Conservation (phyloP, 495 filamentous ascomycete genomes). For the Penicillium paradoxum region DNA sequence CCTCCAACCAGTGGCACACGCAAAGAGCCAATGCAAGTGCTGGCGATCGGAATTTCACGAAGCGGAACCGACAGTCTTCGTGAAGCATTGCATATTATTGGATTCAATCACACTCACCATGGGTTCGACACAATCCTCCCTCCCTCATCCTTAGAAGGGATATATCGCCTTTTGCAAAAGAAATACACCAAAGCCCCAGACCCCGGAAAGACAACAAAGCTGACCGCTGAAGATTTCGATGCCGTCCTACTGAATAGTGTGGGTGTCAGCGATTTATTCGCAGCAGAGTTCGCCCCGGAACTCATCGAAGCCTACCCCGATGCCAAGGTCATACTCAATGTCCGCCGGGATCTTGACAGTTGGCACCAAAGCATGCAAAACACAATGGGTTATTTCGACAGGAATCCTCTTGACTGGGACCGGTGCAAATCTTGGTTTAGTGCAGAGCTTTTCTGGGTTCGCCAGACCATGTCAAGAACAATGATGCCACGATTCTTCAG, state of each 20-base stretch:
- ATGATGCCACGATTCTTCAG: slow-evolving; percentile 14
- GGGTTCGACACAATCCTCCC: slow-evolving; percentile 23
- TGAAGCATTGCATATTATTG: slow-evolving; percentile 21
- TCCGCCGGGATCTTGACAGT: slow-evolving; percentile 37
- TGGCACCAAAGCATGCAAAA: slow-evolving; percentile 31
- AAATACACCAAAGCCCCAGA: slow-evolving; percentile 13
- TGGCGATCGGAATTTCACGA: slow-evolving; percentile 26
- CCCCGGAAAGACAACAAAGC: not conserved
- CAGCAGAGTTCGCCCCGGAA: slow-evolving; percentile 52
- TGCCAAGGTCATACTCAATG: slow-evolving; percentile 53
- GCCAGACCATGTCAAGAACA: slow-evolving; percentile 8
- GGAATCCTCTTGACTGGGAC: slow-evolving; percentile 8
- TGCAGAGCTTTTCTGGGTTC: slow-evolving; percentile 16
- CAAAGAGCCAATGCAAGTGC: slow-evolving; percentile 21
- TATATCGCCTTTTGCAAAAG: slow-evolving; percentile 14
- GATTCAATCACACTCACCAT: slow-evolving; percentile 22
- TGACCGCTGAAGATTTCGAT: slow-evolving; percentile 42
- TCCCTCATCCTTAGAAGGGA: slow-evolving; percentile 11
- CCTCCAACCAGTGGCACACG: slow-evolving; percentile 8
- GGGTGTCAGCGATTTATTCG: slow-evolving; percentile 52
- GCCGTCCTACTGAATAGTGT: slow-evolving; percentile 38
- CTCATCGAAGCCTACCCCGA: slow-evolving; percentile 55
- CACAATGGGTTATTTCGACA: slow-evolving; percentile 10
- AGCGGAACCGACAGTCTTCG: slow-evolving; percentile 28
- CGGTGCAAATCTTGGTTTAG: slow-evolving; percentile 14